Evolutionary conservation across 176 grass and related monocot genomes (phyloP).

Genomic region (Eleusine indica): DNA sequence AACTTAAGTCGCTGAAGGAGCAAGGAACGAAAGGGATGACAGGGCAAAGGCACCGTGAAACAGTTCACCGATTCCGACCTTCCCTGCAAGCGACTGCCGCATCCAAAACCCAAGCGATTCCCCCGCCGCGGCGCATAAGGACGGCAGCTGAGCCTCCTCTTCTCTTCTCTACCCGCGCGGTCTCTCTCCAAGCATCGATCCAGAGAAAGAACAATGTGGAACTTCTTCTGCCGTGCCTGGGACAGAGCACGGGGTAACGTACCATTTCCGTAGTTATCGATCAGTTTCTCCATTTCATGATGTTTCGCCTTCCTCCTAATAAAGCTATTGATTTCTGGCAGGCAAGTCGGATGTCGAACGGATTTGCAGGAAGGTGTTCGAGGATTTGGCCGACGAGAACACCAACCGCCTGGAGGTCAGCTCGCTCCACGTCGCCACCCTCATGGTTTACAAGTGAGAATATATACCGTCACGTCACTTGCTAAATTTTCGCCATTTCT

Average conservation of each 20-base stretch:
- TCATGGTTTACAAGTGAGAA: constrained; percentile 79
- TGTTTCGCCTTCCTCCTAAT: background rate
- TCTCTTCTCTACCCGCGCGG: background rate
- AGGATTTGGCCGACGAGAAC: constrained; percentile 33
- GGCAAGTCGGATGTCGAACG: constrained; percentile 55
- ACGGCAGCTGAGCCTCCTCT: background rate
- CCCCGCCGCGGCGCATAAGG: background rate
- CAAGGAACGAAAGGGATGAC: constrained; percentile 20
- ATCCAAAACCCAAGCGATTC: background rate
- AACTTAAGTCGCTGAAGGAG: background rate
- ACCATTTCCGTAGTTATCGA: background rate
- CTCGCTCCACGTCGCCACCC: constrained; percentile 60
- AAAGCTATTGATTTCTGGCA: background rate
- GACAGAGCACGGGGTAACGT: constrained; percentile 52
- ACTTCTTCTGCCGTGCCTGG: constrained; percentile 43
- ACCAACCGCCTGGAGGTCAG: constrained; percentile 32
- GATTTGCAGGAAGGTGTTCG: constrained; percentile 65
- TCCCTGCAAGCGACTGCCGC: constrained; percentile 41
- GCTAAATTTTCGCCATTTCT: background rate
- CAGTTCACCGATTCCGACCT: constrained; percentile 38
- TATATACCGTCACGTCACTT: background rate
- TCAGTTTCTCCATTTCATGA: background rate
- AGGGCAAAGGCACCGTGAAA: background rate
- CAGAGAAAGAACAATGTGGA: constrained; percentile 14
- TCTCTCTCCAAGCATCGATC: background rate